Conservation (phyloP, 2,329 filamentous ascomycete species). For the Fusarium sp. region DNA sequence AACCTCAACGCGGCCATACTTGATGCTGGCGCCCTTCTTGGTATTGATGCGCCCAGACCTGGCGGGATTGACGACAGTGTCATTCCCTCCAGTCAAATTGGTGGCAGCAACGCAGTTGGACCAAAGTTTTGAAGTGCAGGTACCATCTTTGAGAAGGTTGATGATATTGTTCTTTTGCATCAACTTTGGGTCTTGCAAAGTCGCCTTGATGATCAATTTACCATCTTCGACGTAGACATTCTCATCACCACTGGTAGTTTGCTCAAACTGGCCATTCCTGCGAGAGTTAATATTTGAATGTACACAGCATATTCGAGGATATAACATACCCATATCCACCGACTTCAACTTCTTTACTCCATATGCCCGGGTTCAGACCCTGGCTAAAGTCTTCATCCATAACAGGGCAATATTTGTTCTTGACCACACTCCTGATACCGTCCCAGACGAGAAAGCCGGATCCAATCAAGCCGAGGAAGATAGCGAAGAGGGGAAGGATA, state of each 20-base stretch:
- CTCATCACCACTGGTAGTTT: constrained; percentile 77
- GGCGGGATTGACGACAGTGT: constrained; percentile 80
- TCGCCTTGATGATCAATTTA: constrained; percentile 79
- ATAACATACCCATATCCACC: constrained; percentile 78
- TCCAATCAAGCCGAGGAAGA: constrained; percentile 74
- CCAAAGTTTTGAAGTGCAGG: constrained; percentile 71
- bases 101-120: constrained; percentile 76
- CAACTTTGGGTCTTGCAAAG: constrained; percentile 75
- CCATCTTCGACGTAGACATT: constrained; percentile 81
- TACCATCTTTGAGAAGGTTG: constrained; percentile 73
- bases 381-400: constrained; percentile 74
- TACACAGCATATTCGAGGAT: too few species aligned
- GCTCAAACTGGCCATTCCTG: constrained; percentile 84
- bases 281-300: constrained; percentile 1
- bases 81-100: constrained; percentile 77
- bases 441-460: constrained; percentile 81
- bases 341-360: constrained; percentile 80
- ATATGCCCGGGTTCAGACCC: constrained; percentile 70
- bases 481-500: constrained; percentile 80
- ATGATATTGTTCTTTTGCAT: constrained; percentile 75
- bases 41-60: constrained; percentile 84
- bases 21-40: constrained; percentile 76
- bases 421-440: constrained; percentile 76
- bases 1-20: constrained; percentile 85
- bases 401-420: constrained; percentile 79